phyloP scores from a whole-genome alignment of 306 rosid species.

The Prunus armeniaca region DNA sequence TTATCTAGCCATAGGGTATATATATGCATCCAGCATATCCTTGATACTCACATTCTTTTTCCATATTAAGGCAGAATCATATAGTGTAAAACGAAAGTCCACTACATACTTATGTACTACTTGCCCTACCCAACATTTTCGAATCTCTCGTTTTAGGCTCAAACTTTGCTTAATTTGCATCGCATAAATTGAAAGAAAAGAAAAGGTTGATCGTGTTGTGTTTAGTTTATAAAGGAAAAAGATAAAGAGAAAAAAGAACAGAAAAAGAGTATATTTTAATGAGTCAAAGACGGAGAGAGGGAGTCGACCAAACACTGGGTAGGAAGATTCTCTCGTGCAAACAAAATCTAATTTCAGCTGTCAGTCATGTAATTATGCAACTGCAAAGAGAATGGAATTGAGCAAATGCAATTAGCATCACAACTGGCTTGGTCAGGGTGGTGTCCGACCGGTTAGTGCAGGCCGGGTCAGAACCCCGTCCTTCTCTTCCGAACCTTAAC shows the following conservation, averaged over 20 bases:
- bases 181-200: too few species aligned
- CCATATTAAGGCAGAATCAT: neutral
- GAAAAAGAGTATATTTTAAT: neutral
- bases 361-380: conserved; percentile 36
- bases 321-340: conserved; percentile 50
- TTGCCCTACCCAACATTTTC: neutral
- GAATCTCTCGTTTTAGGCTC: neutral
- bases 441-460: conserved; percentile 74
- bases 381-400: conserved; percentile 15
- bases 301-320: conserved; percentile 20
- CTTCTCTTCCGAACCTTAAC: conserved; percentile 1
- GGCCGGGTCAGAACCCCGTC: conserved; percentile 52
- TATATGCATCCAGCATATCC: neutral
- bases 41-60: neutral
- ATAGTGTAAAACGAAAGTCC: neutral
- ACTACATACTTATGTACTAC: neutral
- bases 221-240: neutral
- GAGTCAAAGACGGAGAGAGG: conserved; percentile 3
- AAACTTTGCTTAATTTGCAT: too few species aligned
- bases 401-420: conserved; percentile 48
- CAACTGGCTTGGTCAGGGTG: conserved; percentile 75
- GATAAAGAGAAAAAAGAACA: too few species aligned
- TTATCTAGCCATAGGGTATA: neutral
- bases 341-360: conserved; percentile 41
- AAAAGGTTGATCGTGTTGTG: too few species aligned